Base-by-base conservation (phyloP, 1,284 basidiomycete species). In the Stygiomarasmius scandens region DNA sequence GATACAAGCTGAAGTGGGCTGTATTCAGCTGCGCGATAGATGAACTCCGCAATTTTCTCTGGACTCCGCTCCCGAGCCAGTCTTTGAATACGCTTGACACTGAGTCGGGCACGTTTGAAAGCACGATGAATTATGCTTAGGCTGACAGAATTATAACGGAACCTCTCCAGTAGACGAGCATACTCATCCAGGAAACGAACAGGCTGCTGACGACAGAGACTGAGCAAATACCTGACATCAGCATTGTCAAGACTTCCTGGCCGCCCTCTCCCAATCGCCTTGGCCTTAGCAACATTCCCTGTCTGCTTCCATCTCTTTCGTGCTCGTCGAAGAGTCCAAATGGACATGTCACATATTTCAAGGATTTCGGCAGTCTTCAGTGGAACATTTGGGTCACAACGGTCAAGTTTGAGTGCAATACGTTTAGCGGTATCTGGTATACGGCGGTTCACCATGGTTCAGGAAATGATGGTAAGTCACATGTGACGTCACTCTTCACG, bases 111-210 rank as follows among this genome's bases (percentile, higher is more conserved):
- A 20, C 53, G 48, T 12, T 9, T 11, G 34, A 64, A 60, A 2
- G 56, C 47, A n/a, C 61, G 58, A 29, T 69, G 66, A 43, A 67
- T 59, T 10, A 63, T 66, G 2, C 65, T 38, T 20, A 66, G 29
- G 23, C 53, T 60, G 23, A 59, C 55, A 14, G 60, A 49, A 2
- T 66, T n/a, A 27, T 61, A 44, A 9, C 64, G 60, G 45, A 61
- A 55, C 12, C n/a, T 19, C 14, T 62, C 54, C 8, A 68, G 58
- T 10, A 50, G 49, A 2, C 56, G 14, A 10, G 49, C 47, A 49
- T 66, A 67, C 46, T 70, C 62, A 48, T 68, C 64, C 23, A 70
- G 63, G 36, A 69, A 69, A 3, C 54, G 48, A 29, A 62, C 62
- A 12, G 68, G 68, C 14, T 61, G 58, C 49, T 66, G 61, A 8